Percentiles rank a stretch among this genome's conserved stretches.
These are phyloP conservation scores for Bonia amplexicaulis DNA, from an alignment of 176 grass and related monocot genomes.

Conservation along the genomic window DNA sequence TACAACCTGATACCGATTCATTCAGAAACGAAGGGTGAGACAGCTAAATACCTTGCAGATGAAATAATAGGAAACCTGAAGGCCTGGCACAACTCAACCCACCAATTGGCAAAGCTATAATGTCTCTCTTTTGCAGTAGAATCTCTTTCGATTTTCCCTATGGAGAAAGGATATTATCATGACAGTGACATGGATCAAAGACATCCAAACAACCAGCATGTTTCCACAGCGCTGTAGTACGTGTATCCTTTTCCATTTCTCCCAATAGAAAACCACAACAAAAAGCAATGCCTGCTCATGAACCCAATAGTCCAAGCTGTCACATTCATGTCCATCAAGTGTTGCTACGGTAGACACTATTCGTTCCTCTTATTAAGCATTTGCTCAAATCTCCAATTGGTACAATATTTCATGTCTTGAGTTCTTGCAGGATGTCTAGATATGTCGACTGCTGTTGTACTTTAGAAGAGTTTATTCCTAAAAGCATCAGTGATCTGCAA, in stretches of 20 bases:
- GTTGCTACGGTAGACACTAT: not conserved
- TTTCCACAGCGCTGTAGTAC: not conserved
- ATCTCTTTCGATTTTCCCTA: not conserved
- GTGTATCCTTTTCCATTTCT: not conserved
- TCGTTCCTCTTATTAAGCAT: not conserved
- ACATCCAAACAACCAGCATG: not conserved
- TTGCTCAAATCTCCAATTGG: slow-evolving; percentile 9
- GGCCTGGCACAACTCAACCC: not conserved
- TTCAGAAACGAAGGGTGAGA: not conserved
- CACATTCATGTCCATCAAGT: slow-evolving; percentile 11
- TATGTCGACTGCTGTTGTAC: not conserved
- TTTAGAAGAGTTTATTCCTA: not conserved
- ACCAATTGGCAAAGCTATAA: slow-evolving; percentile 18
- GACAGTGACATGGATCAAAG: not conserved
- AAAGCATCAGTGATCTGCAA: not conserved
- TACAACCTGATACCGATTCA: not conserved
- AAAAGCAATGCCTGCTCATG: not conserved
- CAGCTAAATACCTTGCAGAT: not conserved
- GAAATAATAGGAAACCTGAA: slow-evolving; percentile 1
- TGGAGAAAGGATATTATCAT: not conserved
- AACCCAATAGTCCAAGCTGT: not conserved
- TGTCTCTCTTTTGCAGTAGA: not conserved
- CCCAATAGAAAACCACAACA: not conserved
- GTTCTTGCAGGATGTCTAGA: not conserved
- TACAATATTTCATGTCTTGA: not conserved